Conservation (phyloP, 1,284 basidiomycete genomes). For the Singerocomus inundabilis region DNA sequence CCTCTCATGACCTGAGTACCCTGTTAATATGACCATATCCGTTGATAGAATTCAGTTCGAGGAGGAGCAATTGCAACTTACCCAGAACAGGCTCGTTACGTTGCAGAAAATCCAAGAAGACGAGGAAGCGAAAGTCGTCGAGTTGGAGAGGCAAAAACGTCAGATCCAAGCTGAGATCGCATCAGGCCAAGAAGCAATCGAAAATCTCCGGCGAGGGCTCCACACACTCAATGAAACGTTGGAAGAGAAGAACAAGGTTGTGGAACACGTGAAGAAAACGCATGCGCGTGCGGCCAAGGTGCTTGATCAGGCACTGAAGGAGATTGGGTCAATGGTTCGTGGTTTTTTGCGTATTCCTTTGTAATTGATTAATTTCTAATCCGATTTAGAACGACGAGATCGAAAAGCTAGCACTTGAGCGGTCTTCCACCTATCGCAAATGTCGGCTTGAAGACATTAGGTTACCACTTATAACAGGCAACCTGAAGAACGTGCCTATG, state of each 20-base stretch:
- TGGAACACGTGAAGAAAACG: slow-evolving; percentile 78
- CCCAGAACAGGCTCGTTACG: slow-evolving; percentile 60
- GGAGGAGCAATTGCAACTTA: slow-evolving; percentile 64
- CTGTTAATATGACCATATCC: slow-evolving; percentile 1
- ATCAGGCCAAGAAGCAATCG: slow-evolving; percentile 59
- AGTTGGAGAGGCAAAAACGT: slow-evolving; percentile 57
- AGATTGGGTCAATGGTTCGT: slow-evolving; percentile 75
- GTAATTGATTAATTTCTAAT: not conserved
- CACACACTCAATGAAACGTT: slow-evolving; percentile 59
- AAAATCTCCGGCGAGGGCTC: slow-evolving; percentile 60
- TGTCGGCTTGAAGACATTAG: slow-evolving; percentile 93
- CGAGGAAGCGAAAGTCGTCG: slow-evolving; percentile 58
- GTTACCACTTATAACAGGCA: slow-evolving; percentile 76
- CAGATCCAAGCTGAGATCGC: slow-evolving; percentile 64
- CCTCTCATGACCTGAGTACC: slow-evolving; percentile 2
- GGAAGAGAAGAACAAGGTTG: slow-evolving; percentile 64
- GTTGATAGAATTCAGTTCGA: slow-evolving; percentile 72
- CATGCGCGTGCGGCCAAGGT: slow-evolving; percentile 69
- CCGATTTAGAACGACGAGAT: slow-evolving; percentile 84
- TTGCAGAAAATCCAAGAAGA: slow-evolving; percentile 54
- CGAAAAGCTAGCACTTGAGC: slow-evolving; percentile 83
- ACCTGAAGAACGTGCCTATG: slow-evolving; percentile 86
- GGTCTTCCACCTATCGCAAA: slow-evolving; percentile 85
- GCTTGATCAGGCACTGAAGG: slow-evolving; percentile 87
- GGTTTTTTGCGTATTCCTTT: not conserved